phyloP scores from a whole-genome alignment of 768 basidiomycete genomes.

The Lactifluus pinguis region DNA sequence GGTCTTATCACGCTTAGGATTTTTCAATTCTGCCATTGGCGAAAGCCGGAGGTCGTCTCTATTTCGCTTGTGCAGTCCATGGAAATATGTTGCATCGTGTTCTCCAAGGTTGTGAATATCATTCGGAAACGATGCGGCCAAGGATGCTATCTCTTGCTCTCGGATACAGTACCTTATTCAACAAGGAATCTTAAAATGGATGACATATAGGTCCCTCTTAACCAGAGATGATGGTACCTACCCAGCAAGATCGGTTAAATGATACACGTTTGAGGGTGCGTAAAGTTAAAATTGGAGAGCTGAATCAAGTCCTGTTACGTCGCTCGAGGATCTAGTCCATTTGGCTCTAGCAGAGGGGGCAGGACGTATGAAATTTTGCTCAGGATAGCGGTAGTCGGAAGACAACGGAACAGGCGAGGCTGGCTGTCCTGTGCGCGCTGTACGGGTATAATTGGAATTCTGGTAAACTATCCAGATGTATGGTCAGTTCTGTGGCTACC shows the following conservation, averaged over 20 bases:
- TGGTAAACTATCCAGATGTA: constrained; percentile 11
- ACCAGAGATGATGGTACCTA: not conserved
- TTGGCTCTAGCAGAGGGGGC: constrained; percentile 13
- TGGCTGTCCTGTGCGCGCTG: constrained; percentile 4
- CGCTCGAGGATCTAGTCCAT: constrained; percentile 17
- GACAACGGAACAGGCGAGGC: constrained; percentile 9
- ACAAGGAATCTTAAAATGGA: no score
- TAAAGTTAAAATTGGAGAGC: not conserved
- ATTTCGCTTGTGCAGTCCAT: constrained; percentile 1
- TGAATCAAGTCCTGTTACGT: constrained; percentile 6
- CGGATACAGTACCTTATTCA: no score
- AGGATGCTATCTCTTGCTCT: no score
- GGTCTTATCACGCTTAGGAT: no score
- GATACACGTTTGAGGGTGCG: not conserved
- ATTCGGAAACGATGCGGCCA: no score
- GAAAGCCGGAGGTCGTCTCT: not conserved
- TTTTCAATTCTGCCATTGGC: no score
- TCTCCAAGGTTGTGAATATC: constrained; percentile 1
- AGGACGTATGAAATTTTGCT: not conserved
- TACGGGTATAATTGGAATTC: constrained; percentile 14
- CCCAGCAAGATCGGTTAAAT: not conserved
- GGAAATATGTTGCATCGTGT: not conserved
- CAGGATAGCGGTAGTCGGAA: constrained; percentile 8
- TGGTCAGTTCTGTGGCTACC: constrained; percentile 4
- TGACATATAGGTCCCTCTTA: not conserved